Conservation (phyloP, 257 asterid genomes). For the Mitragyna speciosa region DNA sequence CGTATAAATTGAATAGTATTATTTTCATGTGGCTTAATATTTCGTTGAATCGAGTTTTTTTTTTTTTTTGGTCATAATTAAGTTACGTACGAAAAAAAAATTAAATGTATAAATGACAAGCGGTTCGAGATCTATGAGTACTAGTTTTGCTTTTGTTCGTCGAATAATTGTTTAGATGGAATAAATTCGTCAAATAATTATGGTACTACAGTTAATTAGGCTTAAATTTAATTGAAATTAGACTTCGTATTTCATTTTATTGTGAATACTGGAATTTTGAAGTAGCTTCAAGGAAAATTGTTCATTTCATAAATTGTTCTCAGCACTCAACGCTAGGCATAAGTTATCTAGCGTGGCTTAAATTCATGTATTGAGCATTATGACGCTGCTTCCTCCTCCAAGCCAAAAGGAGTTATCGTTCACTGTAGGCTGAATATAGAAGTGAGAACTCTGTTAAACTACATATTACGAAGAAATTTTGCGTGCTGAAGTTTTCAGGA, state of each 20-base stretch:
- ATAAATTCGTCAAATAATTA: not conserved
- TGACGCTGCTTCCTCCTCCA: not conserved
- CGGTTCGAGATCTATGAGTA: not conserved
- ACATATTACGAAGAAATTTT: not conserved
- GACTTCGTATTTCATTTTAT: not conserved
- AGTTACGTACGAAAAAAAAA: not conserved
- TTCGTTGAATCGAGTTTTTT: not conserved
- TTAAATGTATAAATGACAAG: not conserved
- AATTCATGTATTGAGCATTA: not conserved
- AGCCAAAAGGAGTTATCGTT: not conserved
- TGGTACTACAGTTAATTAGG: not conserved
- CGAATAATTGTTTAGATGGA: not conserved
- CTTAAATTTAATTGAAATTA: not conserved
- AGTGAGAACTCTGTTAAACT: not conserved
- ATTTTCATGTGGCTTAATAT: not conserved
- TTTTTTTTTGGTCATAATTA: no score
- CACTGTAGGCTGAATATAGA: not conserved
- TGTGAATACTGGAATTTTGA: not conserved
- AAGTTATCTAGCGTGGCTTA: not conserved
- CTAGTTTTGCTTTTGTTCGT: not conserved
- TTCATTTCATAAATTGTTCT: not conserved
- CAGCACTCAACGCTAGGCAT: not conserved
- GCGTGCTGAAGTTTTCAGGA: not conserved
- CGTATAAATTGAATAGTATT: not conserved
- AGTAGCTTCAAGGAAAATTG: not conserved